A percentile compares a stretch with the other conserved stretches of the same genome.
Evolutionary conservation across 1,284 basidiomycete genomes (phyloP).

Genomic region (Tylopilus orsonianus): DNA sequence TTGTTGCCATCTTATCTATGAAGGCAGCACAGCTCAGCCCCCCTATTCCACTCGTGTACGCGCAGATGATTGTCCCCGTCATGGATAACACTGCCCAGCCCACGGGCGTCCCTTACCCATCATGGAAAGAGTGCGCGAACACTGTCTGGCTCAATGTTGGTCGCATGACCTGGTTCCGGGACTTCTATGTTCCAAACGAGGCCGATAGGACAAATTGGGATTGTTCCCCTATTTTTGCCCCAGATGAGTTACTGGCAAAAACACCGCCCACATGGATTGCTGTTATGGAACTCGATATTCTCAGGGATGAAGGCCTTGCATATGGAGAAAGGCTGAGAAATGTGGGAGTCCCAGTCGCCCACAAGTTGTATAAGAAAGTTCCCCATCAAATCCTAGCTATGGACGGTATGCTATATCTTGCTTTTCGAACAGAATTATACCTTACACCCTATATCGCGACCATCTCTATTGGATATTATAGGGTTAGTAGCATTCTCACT

Average conservation of each 20-base stretch:
- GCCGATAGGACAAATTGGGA: slow-evolving; percentile 47
- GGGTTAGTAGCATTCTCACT: slow-evolving; percentile 22
- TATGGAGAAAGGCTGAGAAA: slow-evolving; percentile 48
- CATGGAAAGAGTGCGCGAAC: slow-evolving; percentile 49
- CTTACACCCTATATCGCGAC: slow-evolving; percentile 21
- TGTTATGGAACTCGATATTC: slow-evolving; percentile 52
- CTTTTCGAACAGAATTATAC: neutral
- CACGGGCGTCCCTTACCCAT: slow-evolving; percentile 38
- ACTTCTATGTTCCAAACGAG: slow-evolving; percentile 48
- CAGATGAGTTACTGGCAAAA: slow-evolving; percentile 43
- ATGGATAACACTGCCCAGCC: slow-evolving; percentile 34
- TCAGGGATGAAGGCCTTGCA: slow-evolving; percentile 53
- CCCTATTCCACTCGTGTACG: slow-evolving; percentile 44
- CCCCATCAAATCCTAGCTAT: slow-evolving; percentile 52
- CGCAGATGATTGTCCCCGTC: slow-evolving; percentile 47
- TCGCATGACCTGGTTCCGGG: slow-evolving; percentile 56
- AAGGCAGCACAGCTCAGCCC: slow-evolving; percentile 42
- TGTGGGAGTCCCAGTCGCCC: slow-evolving; percentile 44
- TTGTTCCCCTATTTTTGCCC: slow-evolving; percentile 51
- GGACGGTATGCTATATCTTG: slow-evolving; percentile 41
- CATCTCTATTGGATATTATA: slow-evolving; percentile 10
- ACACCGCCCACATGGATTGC: slow-evolving; percentile 48
- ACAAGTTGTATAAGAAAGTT: slow-evolving; percentile 44
- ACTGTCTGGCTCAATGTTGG: slow-evolving; percentile 45
- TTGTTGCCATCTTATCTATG: slow-evolving; percentile 50